Evolutionary conservation across 768 basidiomycete genomes (phyloP).

Genomic region (Lentinus tigrinus): DNA sequence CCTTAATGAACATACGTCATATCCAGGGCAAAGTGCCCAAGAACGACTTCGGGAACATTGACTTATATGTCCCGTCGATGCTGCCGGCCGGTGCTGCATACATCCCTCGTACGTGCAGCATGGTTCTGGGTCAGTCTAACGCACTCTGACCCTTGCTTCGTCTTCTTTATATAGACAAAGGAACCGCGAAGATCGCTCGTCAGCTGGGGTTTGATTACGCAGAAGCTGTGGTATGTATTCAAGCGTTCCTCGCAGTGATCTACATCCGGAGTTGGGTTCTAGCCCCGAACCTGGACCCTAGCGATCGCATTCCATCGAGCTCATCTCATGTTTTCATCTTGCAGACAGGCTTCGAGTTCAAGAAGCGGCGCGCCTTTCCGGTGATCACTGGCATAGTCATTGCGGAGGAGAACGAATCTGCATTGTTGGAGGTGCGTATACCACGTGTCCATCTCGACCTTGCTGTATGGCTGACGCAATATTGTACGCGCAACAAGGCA

Average conservation of each 20-base stretch:
- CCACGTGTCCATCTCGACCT: neutral
- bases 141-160: neutral
- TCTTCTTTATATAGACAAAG: constrained; percentile 46
- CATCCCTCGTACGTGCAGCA: constrained; percentile 74
- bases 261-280: neutral
- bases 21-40: constrained; percentile 88
- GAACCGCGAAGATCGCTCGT: constrained; percentile 84
- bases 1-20: neutral
- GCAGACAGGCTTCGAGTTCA: constrained; percentile 96
- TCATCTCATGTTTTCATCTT: constrained; percentile 10
- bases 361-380: constrained; percentile 85
- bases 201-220: constrained; percentile 87
- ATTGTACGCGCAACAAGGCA: constrained; percentile 50
- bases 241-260: constrained; percentile 18
- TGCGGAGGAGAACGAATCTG: constrained; percentile 73
- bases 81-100: constrained; percentile 84
- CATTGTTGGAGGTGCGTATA: constrained; percentile 67
- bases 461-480: neutral
- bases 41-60: constrained; percentile 96
- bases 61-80: constrained; percentile 95
- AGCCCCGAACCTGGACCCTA: neutral
- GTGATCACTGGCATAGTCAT: constrained; percentile 84
- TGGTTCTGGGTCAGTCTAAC: neutral
- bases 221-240: constrained; percentile 82
- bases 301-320: constrained; percentile 1